Evolutionary conservation across 805 yeast genomes (phyloP), one percentile per base, ranked within the genome.

Genomic region (Maudiozyma pseudohumilis): DNA sequence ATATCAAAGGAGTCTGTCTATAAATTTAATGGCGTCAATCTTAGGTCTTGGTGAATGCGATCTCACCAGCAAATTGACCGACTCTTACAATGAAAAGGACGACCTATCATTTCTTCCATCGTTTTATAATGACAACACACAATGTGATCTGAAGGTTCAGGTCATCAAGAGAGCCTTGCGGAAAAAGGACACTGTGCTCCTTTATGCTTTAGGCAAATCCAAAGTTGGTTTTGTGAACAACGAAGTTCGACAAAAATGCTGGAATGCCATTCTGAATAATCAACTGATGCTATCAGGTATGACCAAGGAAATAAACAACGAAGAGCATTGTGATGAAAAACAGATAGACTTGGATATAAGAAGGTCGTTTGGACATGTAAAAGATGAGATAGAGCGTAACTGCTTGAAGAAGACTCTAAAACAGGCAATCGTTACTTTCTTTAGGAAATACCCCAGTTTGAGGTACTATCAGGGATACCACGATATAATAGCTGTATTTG

Each of bases 391-490:
- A 4, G 34, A 56, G 12, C 53, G 52, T 30, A 35, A 29, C 1
- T n/a, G 36, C 5, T 40, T 61, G 32, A 52, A 53, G 33, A 27
- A 32, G 3, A 20, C 48, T 1, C 41, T 68, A 6, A 41, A 48
- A 5, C 55, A 55, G 5, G 44, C 79, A 11, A 69, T 85, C 3
- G 57, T 71, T 11, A 63, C 64, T 15, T 64, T 86, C 2, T 63
- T 92, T 11, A 60, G 85, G 28, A 68, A 65, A 12, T 63, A 78
- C 46, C 88, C 88, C 0, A 50, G 58, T 3, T 62, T 88, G 29
- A 66, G 74, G 41, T 89, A 89, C 58, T 89, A 87, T 56, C 98
- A 89, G 60, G 98, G 98, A 0, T 85, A 72, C 56, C 97, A 89
- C 58, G 97, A 92, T 50, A 65, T 92, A 16, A 87, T 85, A 1